Percentiles rank a stretch among this genome's conserved stretches.
phyloP scores from a whole-genome alignment of 345 rosid species.

The Sisymbrium irio region DNA sequence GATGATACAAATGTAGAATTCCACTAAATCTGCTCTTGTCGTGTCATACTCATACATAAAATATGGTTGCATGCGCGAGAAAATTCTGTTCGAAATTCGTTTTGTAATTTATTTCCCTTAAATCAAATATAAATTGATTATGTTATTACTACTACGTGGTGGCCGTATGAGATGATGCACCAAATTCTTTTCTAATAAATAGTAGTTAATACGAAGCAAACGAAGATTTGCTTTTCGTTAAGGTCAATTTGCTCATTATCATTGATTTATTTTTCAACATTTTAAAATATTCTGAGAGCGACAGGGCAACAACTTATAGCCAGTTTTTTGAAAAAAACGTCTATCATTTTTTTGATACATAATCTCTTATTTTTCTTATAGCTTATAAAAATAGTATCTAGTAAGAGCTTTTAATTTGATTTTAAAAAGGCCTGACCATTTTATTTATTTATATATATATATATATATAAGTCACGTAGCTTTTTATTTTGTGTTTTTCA shows the following conservation, averaged over 20 bases:
- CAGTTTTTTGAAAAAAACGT: not conserved
- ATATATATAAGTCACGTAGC: not conserved
- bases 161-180: conserved; percentile 16
- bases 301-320: conserved; percentile 31
- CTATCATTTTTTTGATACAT: too few relatives aligned
- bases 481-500: not conserved
- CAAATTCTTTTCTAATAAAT: not conserved
- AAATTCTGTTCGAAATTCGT: not conserved
- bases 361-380: not conserved
- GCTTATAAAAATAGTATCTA: not conserved
- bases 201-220: conserved; percentile 15
- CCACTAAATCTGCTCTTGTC: not conserved
- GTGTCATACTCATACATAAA: not conserved
- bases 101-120: not conserved
- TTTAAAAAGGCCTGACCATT: not conserved
- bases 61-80: conserved; percentile 5
- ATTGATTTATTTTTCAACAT: conserved; percentile 18
- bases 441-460: too few relatives aligned
- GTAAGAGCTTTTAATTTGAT: not conserved
- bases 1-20: not conserved
- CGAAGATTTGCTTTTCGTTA: conserved; percentile 25
- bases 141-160: conserved; percentile 32
- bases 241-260: conserved; percentile 31
- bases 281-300: conserved; percentile 13
- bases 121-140: conserved; percentile 3